phyloP scores from a whole-genome alignment of 1,284 basidiomycete species.

The Ustilago sp. region DNA sequence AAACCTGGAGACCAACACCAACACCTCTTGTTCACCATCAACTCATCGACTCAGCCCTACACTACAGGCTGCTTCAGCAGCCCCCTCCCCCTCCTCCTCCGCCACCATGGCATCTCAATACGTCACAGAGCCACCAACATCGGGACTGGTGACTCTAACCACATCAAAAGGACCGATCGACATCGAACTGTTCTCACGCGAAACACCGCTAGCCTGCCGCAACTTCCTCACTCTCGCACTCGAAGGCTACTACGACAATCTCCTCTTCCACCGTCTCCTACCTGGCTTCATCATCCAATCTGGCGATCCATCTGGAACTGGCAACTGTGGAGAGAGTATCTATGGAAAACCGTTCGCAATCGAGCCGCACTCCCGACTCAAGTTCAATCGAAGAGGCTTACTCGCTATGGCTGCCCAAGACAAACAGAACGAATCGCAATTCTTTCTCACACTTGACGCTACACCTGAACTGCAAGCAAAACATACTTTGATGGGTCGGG shows the following conservation, averaged over 20 bases:
- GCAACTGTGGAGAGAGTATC: slow-evolving; percentile 77
- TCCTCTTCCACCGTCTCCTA: slow-evolving; percentile 90
- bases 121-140: slow-evolving; percentile 74
- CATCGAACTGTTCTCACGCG: slow-evolving; percentile 94
- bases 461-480: slow-evolving; percentile 67
- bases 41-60: background rate
- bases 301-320: slow-evolving; percentile 92
- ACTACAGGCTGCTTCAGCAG: background rate
- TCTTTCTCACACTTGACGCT: slow-evolving; percentile 66
- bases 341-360: slow-evolving; percentile 84
- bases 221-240: slow-evolving; percentile 91
- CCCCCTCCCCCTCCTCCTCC: too few species aligned
- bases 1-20: slow-evolving; percentile 11
- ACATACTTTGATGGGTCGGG: slow-evolving; percentile 65
- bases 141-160: slow-evolving; percentile 86
- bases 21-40: slow-evolving; percentile 2
- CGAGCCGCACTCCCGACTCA: slow-evolving; percentile 89
- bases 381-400: slow-evolving; percentile 84
- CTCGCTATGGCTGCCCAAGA: slow-evolving; percentile 87
- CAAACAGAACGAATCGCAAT: slow-evolving; percentile 70
- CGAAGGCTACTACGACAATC: slow-evolving; percentile 96
- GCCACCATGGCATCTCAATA: slow-evolving; percentile 50
- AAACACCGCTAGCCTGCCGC: slow-evolving; percentile 91
- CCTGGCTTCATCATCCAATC: slow-evolving; percentile 92
- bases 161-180: slow-evolving; percentile 77